phyloP scores from a whole-genome alignment of 768 basidiomycete genomes.

The Hemileccinum rubropunctum region DNA sequence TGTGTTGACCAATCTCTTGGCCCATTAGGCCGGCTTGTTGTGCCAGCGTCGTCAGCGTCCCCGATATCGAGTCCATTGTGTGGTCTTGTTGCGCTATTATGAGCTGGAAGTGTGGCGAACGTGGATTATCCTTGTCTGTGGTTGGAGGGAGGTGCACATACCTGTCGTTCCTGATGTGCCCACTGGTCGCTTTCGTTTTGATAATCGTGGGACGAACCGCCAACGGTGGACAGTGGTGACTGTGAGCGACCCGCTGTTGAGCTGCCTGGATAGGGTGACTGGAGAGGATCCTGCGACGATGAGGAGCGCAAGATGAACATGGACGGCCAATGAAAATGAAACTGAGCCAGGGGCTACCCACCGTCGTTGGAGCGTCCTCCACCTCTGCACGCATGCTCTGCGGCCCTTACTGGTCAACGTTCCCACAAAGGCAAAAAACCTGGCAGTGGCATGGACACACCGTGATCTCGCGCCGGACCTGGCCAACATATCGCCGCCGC shows the following conservation, averaged over 20 bases:
- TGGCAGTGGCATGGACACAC: constrained; percentile 44
- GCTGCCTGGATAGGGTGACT: constrained; percentile 13
- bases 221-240: constrained; percentile 9
- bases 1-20: constrained; percentile 86
- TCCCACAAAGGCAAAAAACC: neutral
- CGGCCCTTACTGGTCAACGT: constrained; percentile 37
- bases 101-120: constrained; percentile 45
- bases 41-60: constrained; percentile 78
- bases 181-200: constrained; percentile 75
- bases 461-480: constrained; percentile 74
- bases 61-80: constrained; percentile 83
- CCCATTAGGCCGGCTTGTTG: constrained; percentile 96
- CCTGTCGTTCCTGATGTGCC: constrained; percentile 87
- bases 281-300: constrained; percentile 6
- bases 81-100: constrained; percentile 88
- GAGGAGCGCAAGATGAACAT: neutral
- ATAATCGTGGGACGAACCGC: constrained; percentile 18
- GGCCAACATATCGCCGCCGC: constrained; percentile 72
- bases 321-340: neutral
- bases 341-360: constrained; percentile 1
- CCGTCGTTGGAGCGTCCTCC: constrained; percentile 20
- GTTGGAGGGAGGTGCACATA: constrained; percentile 23
- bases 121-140: neutral
- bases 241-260: constrained; percentile 20
- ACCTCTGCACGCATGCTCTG: constrained; percentile 77